These are phyloP conservation scores for Cordyceps sp. DNA, from an alignment of 2,329 filamentous ascomycete genomes.

Conservation along the genomic window DNA sequence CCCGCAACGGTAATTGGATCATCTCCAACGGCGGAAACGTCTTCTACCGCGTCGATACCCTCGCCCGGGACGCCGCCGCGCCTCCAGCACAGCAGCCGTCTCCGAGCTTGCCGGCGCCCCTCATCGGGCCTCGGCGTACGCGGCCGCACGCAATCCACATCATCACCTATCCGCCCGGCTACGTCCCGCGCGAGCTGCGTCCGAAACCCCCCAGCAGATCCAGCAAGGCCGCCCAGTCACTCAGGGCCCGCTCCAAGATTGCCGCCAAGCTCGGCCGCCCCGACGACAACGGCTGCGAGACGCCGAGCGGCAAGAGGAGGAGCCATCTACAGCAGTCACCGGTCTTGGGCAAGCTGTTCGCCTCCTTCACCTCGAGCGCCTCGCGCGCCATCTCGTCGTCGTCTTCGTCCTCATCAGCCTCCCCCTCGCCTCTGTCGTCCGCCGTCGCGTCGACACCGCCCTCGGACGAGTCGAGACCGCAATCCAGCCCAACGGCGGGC, in stretches of 20 bases:
- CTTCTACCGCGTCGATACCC: constrained; percentile 11
- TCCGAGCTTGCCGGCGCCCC: constrained; percentile 16
- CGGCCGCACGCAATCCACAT: constrained; percentile 25
- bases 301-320: constrained; percentile 1
- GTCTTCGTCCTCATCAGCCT: too few relatives aligned
- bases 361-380: constrained; percentile 2
- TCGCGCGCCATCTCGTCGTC: too few relatives aligned
- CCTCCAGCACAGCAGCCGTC: neutral
- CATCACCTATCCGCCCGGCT: constrained; percentile 22
- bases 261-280: neutral
- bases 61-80: constrained; percentile 1
- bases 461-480: too few relatives aligned
- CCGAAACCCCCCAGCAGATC: constrained; percentile 3
- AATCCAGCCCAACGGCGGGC: too few relatives aligned
- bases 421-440: too few relatives aligned
- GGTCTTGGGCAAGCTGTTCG: constrained; percentile 5
- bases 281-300: constrained; percentile 1
- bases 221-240: constrained; percentile 1
- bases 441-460: too few relatives aligned
- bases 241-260: neutral
- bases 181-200: constrained; percentile 27
- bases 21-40: constrained; percentile 10
- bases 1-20: constrained; percentile 8
- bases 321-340: constrained; percentile 1
- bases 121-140: constrained; percentile 21